These are phyloP conservation scores for Pseudogymnoascus sp. DNA, from an alignment of 2,329 filamentous ascomycete species.

Conservation along the genomic window DNA sequence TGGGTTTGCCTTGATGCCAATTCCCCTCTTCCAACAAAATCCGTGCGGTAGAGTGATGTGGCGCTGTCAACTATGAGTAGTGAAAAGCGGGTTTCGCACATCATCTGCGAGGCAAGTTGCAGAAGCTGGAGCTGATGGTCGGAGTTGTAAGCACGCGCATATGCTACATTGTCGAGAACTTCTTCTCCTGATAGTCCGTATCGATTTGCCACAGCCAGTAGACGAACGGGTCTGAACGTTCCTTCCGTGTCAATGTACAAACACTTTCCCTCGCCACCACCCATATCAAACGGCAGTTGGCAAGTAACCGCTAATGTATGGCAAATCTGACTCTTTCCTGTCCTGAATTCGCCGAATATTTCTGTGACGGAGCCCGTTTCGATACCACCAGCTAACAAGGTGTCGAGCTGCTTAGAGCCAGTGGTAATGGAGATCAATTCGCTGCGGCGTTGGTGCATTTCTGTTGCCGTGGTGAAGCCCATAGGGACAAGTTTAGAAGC, in stretches of 20 bases:
- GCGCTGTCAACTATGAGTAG: slow-evolving; percentile 93
- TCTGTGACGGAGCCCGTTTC: slow-evolving; percentile 98
- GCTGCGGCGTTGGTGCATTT: slow-evolving; percentile 95
- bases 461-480: slow-evolving; percentile 97
- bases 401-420: slow-evolving; percentile 94
- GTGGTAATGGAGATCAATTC: slow-evolving; percentile 98
- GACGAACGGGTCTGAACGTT: slow-evolving; percentile 85
- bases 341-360: slow-evolving; percentile 95
- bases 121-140: slow-evolving; percentile 94
- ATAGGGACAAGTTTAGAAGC: slow-evolving; percentile 95
- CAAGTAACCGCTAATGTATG: slow-evolving; percentile 98
- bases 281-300: slow-evolving; percentile 97
- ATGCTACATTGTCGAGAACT: slow-evolving; percentile 95
- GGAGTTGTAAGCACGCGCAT: slow-evolving; percentile 95
- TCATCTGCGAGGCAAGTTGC: slow-evolving; percentile 94
- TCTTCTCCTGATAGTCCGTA: slow-evolving; percentile 95
- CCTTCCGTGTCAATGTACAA: slow-evolving; percentile 98
- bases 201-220: slow-evolving; percentile 85
- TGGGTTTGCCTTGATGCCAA: slow-evolving; percentile 88
- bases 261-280: slow-evolving; percentile 95
- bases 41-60: slow-evolving; percentile 88
- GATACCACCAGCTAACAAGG: slow-evolving; percentile 83
- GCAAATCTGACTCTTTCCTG: slow-evolving; percentile 96
- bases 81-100: slow-evolving; percentile 98
- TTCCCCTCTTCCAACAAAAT: slow-evolving; percentile 94